Percentiles rank a stretch among this genome's conserved stretches.
These are phyloP conservation scores for Rhynchospora pubera DNA, from an alignment of 176 grass and related monocot genomes.

Conservation along the genomic window DNA sequence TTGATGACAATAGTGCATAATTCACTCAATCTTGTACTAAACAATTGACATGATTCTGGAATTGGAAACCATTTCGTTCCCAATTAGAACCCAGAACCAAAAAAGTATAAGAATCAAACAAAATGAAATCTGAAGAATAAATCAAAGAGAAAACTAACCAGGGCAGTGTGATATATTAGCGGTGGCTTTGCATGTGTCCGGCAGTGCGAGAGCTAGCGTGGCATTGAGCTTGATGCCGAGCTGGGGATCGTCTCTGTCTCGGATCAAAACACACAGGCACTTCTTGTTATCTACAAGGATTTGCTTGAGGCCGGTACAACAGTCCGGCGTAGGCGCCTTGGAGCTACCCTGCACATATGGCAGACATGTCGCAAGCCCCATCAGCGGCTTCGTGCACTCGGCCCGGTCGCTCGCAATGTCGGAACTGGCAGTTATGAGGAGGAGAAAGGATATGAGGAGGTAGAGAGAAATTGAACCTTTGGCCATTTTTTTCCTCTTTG, in stretches of 20 bases:
- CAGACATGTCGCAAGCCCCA: constrained; percentile 76
- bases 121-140: neutral
- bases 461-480: neutral
- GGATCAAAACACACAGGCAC: constrained; percentile 89
- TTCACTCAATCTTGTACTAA: neutral
- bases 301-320: constrained; percentile 68
- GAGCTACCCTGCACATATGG: constrained; percentile 70
- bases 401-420: constrained; percentile 56
- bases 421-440: neutral
- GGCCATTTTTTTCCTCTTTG: neutral
- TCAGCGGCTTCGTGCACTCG: constrained; percentile 70
- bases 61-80: neutral
- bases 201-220: constrained; percentile 67
- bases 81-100: neutral
- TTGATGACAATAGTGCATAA: neutral
- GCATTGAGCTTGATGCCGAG: constrained; percentile 89
- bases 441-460: constrained; percentile 9
- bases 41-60: no score
- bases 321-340: constrained; percentile 60
- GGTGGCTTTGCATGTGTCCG: constrained; percentile 45
- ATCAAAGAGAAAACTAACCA: constrained; percentile 27
- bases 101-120: neutral
- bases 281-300: constrained; percentile 69
- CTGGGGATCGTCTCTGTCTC: constrained; percentile 73
- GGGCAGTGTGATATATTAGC: constrained; percentile 84